Base-by-base conservation (phyloP, 2,329 filamentous ascomycete species). In the Calonectria multiphialidica region DNA sequence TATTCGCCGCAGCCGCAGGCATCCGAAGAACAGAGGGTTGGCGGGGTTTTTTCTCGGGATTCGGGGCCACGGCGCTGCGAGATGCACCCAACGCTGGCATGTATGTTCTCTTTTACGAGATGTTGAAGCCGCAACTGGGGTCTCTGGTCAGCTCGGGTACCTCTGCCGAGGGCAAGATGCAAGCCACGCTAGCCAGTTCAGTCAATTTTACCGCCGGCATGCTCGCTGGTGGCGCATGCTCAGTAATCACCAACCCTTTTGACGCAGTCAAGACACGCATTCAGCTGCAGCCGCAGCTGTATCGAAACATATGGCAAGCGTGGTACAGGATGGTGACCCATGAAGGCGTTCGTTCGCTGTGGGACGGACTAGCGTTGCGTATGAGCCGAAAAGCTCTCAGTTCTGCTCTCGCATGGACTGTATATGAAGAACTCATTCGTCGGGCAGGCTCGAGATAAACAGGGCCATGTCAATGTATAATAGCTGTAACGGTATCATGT, bases 11-110 rank as follows among this genome's bases (percentile, higher is more conserved):
- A 0, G 91, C 90, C 1, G 87, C 86, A 40, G 95, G 97, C 77
- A 98, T 98, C 33, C 85, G 93, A 65, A 87, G 88, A 9, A 90
- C 87, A 0, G 93, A 96, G 77, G 96, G 97, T 0, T 68, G 94
- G 4, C 90, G 93, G 35, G 97, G 96, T 0, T 97, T 99, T 84
- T 98, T 98, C 80, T 91, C 94, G 0, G 97, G 97, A 1, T 98
- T 98, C 80, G 97, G 97, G 49, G 97, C 96, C 1, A 99, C 97
- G 0, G 95, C 97, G 0, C 91, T 98, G 33, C 90, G 97, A 55
- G 97, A 99, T 83, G 97, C 96, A n/a, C 97, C 97, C 0, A 98
- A 98, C 82, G 97, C 97, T 0, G 97, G 97, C 0, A 88, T 98
- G 18, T 99, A 99, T 81, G 95, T 99, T 1, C 87, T 98, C 9